These are phyloP conservation scores for Lyophyllum atratum DNA, from an alignment of 768 basidiomycete species.

Conservation along the genomic window DNA sequence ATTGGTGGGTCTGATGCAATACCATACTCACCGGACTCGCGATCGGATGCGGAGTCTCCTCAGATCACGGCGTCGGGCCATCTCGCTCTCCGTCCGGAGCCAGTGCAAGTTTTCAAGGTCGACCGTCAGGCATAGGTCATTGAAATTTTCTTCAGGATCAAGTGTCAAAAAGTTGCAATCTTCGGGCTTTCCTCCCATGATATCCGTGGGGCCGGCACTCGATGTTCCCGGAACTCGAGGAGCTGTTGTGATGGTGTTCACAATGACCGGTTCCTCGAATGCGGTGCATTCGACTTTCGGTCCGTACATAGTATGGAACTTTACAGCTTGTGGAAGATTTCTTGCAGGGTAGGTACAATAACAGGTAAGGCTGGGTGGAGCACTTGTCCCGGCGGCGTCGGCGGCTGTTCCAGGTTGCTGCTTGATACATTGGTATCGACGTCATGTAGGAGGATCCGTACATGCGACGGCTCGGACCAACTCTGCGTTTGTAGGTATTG, in stretches of 20 bases:
- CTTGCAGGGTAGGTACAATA: neutral
- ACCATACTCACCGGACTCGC: neutral
- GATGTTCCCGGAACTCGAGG: neutral
- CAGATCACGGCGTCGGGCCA: neutral
- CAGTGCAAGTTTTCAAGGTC: neutral
- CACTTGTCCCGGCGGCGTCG: neutral
- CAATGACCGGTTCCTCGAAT: too few relatives aligned
- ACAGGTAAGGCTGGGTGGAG: neutral
- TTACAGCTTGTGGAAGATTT: too few relatives aligned
- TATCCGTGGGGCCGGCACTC: neutral
- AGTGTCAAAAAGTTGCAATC: neutral
- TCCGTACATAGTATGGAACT: too few relatives aligned
- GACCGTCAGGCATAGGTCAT: neutral
- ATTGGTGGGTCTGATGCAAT: too few relatives aligned
- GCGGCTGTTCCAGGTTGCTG: neutral
- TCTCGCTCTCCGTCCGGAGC: neutral
- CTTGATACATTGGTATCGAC: too few relatives aligned
- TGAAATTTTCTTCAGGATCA: too few relatives aligned
- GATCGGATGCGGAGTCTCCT: neutral
- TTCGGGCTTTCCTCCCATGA: neutral
- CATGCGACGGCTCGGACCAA: too few relatives aligned
- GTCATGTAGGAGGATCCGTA: too few relatives aligned
- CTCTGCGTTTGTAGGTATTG: too few relatives aligned
- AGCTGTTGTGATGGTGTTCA: too few relatives aligned
- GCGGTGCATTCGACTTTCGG: too few relatives aligned